Evolutionary conservation across 2,329 filamentous ascomycete species (phyloP), one percentile per base, ranked within the genome.

Genomic region (Lachnum nothofagi): DNA sequence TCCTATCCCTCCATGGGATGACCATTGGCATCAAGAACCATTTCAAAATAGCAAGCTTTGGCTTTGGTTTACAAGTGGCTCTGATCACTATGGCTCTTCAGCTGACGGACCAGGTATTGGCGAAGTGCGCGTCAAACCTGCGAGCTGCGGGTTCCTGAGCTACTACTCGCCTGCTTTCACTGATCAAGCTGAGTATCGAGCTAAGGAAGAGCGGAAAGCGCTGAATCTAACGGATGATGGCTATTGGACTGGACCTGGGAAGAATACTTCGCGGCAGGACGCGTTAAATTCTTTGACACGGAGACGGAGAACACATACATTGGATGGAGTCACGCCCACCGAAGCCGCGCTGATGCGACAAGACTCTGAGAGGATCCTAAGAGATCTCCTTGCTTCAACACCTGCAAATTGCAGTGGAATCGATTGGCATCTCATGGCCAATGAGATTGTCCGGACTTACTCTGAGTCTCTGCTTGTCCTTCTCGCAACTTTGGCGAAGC

Each of bases 11-110:
- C 69, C 66, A n/a, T 68, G 52, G 70, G 68, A 66, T 60, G 64
- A 23, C 20, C 19, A 29, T 20, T 23, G 10, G 52, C 27, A 48
- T 6, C 61, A 63, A 5, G 71, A 73, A 52, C 70, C 71, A 1
- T 74, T 73, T 37, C 55, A 70, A n/a, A 42, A 47, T 4, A 62
- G 63, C 2, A 68, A 72, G 50, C 62, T 59, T 23, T 73, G 70
- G 68, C 67, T 65, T 27, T 76, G 73, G 73, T 73, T 74, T 51
- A 58, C 65, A 19, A 71, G 70, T 41, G 71, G 69, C 1, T 67
- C 70, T 5, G 65, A 66, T 53, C 70, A 72, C 53, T 72, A 74
- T 46, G 71, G 71, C 1, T 66, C 67, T 1, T 66, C 64, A 19
- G 64, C 67, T 4, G 56, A 60, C 8, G 67, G 69, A 1, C 60